A percentile compares a stretch with the other conserved stretches of the same genome.
Evolutionary conservation across 306 rosid genomes (phyloP).

Genomic region (Medicago ruthenica): DNA sequence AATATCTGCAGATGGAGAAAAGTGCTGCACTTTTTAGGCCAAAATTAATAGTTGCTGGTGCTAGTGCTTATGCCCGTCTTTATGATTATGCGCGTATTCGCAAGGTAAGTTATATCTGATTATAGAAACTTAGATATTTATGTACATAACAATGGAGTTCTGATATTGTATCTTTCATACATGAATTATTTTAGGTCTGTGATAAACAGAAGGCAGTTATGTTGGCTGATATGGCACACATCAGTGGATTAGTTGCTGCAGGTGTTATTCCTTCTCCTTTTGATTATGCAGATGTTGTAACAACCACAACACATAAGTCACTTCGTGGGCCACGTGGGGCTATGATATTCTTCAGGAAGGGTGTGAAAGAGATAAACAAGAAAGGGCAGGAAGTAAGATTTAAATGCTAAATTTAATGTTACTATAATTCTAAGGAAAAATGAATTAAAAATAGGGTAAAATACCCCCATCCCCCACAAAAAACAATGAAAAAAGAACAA

Average conservation of each 20-base stretch:
- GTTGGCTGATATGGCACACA: slow-evolving; percentile 99
- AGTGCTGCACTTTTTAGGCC: slow-evolving; percentile 96
- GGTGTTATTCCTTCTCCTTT: slow-evolving; percentile 98
- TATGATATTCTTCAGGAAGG: slow-evolving; percentile 94
- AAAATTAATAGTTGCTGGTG: slow-evolving; percentile 95
- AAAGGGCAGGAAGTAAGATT: slow-evolving; percentile 90
- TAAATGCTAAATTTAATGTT: slow-evolving; percentile 32
- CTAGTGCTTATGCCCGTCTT: slow-evolving; percentile 97
- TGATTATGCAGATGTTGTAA: slow-evolving; percentile 95
- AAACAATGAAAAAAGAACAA: background rate
- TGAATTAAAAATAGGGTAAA: slow-evolving; percentile 22
- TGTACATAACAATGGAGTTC: slow-evolving; percentile 22
- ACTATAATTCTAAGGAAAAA: background rate
- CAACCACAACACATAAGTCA: slow-evolving; percentile 94
- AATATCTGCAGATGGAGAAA: slow-evolving; percentile 80
- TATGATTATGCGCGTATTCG: slow-evolving; percentile 94
- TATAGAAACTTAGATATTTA: slow-evolving; percentile 4
- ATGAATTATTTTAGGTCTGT: slow-evolving; percentile 68
- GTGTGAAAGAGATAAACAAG: slow-evolving; percentile 84
- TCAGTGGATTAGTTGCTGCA: slow-evolving; percentile 97
- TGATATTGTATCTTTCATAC: slow-evolving; percentile 21
- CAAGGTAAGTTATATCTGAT: slow-evolving; percentile 61
- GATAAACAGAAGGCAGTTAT: slow-evolving; percentile 90
- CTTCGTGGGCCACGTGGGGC: slow-evolving; percentile 99
- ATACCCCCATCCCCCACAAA: background rate